These are phyloP conservation scores for Aureobasidium sp. DNA, from an alignment of 2,329 filamentous ascomycete species.

Conservation along the genomic window DNA sequence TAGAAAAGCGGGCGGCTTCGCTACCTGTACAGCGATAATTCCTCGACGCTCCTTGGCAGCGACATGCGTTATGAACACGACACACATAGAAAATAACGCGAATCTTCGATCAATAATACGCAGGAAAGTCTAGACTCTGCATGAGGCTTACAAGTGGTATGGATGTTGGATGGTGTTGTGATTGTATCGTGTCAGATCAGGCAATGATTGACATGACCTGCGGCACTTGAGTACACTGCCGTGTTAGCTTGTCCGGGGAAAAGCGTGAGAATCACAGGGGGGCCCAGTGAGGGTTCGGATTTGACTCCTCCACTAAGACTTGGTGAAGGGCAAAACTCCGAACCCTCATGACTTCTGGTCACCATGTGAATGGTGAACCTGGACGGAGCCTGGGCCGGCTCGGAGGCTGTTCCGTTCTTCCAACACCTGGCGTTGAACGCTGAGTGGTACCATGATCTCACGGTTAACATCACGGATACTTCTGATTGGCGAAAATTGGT, in stretches of 20 bases:
- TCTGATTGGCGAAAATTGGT: not conserved
- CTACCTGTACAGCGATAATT: not conserved
- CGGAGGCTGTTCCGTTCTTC: not conserved
- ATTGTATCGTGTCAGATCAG: not conserved
- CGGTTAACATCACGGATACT: too few species aligned
- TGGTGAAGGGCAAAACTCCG: too few species aligned
- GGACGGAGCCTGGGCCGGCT: not conserved
- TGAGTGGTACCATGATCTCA: not conserved
- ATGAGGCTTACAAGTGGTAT: not conserved
- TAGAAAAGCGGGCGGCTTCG: not conserved
- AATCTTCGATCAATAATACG: not conserved
- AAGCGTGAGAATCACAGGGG: not conserved
- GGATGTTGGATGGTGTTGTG: not conserved
- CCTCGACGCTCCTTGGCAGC: not conserved
- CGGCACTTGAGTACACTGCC: slow-evolving; percentile 1
- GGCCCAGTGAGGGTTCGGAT: too few species aligned
- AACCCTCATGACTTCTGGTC: too few species aligned
- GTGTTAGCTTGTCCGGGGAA: slow-evolving; percentile 3
- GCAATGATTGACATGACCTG: not conserved
- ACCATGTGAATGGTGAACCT: not conserved
- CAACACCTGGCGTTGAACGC: not conserved
- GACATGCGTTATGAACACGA: not conserved
- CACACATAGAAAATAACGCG: not conserved
- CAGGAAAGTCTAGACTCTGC: not conserved
- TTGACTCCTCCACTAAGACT: too few species aligned